Evolutionary conservation across 75 land plant species (phyloP), one percentile per base, ranked within the genome.

Genomic region (Cryptomeria japonica): DNA sequence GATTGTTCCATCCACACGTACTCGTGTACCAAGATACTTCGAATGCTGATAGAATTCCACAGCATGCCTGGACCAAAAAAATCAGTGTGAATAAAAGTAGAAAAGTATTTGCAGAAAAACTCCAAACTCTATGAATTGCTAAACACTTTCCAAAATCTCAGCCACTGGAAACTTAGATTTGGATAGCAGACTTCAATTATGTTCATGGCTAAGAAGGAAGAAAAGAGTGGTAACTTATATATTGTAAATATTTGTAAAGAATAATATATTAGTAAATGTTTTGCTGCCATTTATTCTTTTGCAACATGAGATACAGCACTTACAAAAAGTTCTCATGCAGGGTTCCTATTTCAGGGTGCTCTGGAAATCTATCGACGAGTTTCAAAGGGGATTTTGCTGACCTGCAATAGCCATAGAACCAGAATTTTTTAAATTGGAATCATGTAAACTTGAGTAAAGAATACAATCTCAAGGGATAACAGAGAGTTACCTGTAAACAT

Each of bases 311-410:
- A n/a, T n/a, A 72, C 47, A 88, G 88, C 64, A 39, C 99, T 93
- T 85, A 98, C 99, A 88, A 90, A 93, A 98, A 98, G 86, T 97
- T 97, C 86, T 98, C 99, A 84, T 98, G 99, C 90, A 97, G 90
- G 14, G 99, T 98, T 85, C 89, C 90, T 85, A 98, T 95, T 44
- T 98, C 95, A 49, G 99, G 97, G 88, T 91, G 91, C 55, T 96
- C 95, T 37, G 91, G 88, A 86, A 89, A 97, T 90, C 91, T 89
- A 86, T 87, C 92, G 32, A 97, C 88, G 46, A 98, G 96, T 90
- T 94, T 94, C 88, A 97, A 85, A 38, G 99, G 99, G 68, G 95
- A 97, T 19, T 31, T 89, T 58, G 91, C 93, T 85, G 98, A 96
- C 88, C 99, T 98, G 94, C 76, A 32, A 85, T 44, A 5, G 85